A percentile compares a stretch with the other conserved stretches of the same genome.
phyloP scores from a whole-genome alignment of 2,329 filamentous ascomycete genomes.

The Ceratocystis ficicola region DNA sequence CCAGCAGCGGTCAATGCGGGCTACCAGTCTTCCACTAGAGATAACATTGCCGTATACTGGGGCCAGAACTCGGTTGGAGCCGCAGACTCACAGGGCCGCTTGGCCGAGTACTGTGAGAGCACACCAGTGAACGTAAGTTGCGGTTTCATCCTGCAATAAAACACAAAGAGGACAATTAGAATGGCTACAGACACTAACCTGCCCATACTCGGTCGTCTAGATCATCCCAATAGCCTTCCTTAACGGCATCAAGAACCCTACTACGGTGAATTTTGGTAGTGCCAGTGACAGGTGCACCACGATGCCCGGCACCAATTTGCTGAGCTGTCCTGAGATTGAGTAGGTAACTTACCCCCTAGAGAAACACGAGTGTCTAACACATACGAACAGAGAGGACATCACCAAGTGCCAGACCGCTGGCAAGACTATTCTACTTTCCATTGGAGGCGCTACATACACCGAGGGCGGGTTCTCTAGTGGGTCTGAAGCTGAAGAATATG shows the following conservation, averaged over 20 bases:
- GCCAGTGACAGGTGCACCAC: conserved; percentile 48
- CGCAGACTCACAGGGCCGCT: conserved; percentile 39
- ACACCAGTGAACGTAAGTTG: conserved; percentile 36
- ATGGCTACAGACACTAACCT: conserved; percentile 1
- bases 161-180: conserved; percentile 21
- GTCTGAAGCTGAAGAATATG: conserved; percentile 30
- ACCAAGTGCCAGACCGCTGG: conserved; percentile 33
- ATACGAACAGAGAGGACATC: conserved; percentile 28
- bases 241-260: conserved; percentile 41
- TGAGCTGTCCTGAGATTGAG: conserved; percentile 54
- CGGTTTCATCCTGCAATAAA: neutral
- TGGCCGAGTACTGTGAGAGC: conserved; percentile 47
- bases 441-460: conserved; percentile 36
- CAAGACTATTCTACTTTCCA: conserved; percentile 35
- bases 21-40: conserved; percentile 33
- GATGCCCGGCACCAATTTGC: conserved; percentile 45
- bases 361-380: neutral
- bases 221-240: conserved; percentile 52
- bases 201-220: conserved; percentile 7
- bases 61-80: conserved; percentile 36
- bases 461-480: conserved; percentile 40
- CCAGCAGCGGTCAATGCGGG: conserved; percentile 30
- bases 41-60: conserved; percentile 56
- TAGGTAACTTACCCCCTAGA: conserved; percentile 30
- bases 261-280: conserved; percentile 52